Conservation (phyloP, 2,329 filamentous ascomycete genomes). For the Fusarium staphyleae region DNA sequence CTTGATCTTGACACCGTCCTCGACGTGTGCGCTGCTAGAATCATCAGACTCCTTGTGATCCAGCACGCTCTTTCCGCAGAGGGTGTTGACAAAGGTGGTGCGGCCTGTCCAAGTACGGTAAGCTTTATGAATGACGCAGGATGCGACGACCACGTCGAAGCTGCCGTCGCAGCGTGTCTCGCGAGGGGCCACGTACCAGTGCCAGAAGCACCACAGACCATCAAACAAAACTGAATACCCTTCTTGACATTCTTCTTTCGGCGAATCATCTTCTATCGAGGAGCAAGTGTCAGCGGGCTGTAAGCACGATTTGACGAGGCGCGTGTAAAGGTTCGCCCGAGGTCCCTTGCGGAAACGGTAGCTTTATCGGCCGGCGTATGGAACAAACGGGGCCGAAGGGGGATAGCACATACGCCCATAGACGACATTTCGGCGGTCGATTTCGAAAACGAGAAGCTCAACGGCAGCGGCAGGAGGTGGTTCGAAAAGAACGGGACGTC, state of each 20-base stretch:
- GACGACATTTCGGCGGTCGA: constrained; percentile 44
- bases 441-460: constrained; percentile 30
- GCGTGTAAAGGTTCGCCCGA: constrained; percentile 27
- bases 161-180: constrained; percentile 22
- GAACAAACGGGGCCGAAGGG: constrained; percentile 20
- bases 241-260: constrained; percentile 99
- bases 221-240: constrained; percentile 99
- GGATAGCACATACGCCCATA: constrained; percentile 44
- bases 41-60: constrained; percentile 93
- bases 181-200: constrained; percentile 72
- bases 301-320: constrained; percentile 15
- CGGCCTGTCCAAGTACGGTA: constrained; percentile 67
- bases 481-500: constrained; percentile 31
- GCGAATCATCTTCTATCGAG: constrained; percentile 85
- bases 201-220: constrained; percentile 99
- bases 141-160: constrained; percentile 16
- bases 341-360: constrained; percentile 30
- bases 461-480: constrained; percentile 27
- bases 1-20: constrained; percentile 98
- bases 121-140: constrained; percentile 29
- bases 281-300: constrained; percentile 40
- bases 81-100: constrained; percentile 99
- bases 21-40: constrained; percentile 83
- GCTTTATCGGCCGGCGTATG: constrained; percentile 32
- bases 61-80: constrained; percentile 93